Evolutionary conservation across 441 rosid species (phyloP), one percentile per base, ranked within the genome.

Genomic region (Erodium chrysanthum): DNA sequence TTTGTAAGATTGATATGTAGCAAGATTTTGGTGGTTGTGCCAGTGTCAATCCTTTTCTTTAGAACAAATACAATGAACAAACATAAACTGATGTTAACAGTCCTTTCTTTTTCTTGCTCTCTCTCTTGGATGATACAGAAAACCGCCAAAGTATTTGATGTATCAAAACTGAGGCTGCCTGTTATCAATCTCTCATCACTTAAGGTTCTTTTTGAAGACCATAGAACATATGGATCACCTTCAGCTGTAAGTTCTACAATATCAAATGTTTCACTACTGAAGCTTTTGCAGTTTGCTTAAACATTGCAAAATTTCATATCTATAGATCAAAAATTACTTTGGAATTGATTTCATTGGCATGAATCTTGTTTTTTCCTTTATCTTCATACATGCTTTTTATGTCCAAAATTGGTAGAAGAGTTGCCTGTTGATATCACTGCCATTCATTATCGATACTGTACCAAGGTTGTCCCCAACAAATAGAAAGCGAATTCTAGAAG

Each of bases 201-300:
- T 61, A 90, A 84, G 83, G 86, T 95, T 64, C 65, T 85, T 70
- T 90, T 80, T 81, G 97, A 95, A 79, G 99, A 95, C 79, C 96
- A 90, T 72, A 88, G 98, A 75, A 95, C 99, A 23, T 88, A 85
- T 80, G 97, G 95, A 68, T 87, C 96, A 35, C 75, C 87, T 73
- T 82, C 87, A 68, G 87, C 88, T 72, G 99, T 95, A 92, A 84
- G 98, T 84, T 72, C 70, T 76, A 64, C 66, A 69, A 63, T 66
- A 17, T 33, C 59, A 64, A 67, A 66, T 68, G 54, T 62, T 62
- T 33, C 40, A 29, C 9, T 62, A 7, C 21, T 23, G n/a, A 50
- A 44, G 62, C 25, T 70, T 68, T 33, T n/a, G 54, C 54, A 14
- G 54, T 46, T 46, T 66, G 50, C 62, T 50, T 37, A 33, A n/a